Conservation (phyloP, 192 early-diverging fungal species). For the Allomyces macrogynus region DNA sequence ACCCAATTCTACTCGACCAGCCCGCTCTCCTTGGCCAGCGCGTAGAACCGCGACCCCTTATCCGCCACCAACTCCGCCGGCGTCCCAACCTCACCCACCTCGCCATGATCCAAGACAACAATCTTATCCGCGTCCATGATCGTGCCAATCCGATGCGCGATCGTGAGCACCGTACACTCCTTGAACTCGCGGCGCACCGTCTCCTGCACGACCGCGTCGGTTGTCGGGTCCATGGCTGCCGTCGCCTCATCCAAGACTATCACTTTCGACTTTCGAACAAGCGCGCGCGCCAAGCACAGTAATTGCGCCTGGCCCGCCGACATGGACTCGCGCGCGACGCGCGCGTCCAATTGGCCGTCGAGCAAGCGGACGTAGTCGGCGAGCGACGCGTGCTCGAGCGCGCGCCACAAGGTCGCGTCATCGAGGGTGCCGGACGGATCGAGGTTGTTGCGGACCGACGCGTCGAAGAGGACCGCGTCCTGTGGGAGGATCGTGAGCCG, state of each 20-base stretch:
- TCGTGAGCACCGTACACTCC: conserved; percentile 34
- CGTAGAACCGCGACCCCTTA: conserved; percentile 12
- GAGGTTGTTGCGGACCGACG: conserved; percentile 67
- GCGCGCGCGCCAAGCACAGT: conserved; percentile 36
- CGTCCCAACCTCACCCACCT: conserved; percentile 49
- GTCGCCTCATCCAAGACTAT: conserved; percentile 65
- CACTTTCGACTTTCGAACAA: conserved; percentile 27
- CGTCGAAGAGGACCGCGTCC: conserved; percentile 63
- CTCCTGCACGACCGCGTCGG: conserved; percentile 31
- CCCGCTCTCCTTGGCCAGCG: too few species aligned
- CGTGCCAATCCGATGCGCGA: conserved; percentile 65
- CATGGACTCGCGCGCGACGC: conserved; percentile 14
- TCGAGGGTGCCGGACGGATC: conserved; percentile 65
- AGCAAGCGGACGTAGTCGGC: conserved; percentile 16
- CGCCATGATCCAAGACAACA: conserved; percentile 53
- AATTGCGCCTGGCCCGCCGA: conserved; percentile 33
- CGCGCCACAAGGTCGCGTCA: conserved; percentile 56
- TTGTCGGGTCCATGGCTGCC: conserved; percentile 39
- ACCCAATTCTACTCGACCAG: too few species aligned
- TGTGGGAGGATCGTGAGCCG: conserved; percentile 78
- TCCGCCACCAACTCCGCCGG: conserved; percentile 51
- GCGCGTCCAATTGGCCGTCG: conserved; percentile 10
- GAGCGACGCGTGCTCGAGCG: conserved; percentile 38
- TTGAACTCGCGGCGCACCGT: conserved; percentile 29
- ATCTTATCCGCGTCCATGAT: conserved; percentile 70